Evolutionary conservation across 768 basidiomycete species (phyloP).

Genomic region (Nidula microcarpa): DNA sequence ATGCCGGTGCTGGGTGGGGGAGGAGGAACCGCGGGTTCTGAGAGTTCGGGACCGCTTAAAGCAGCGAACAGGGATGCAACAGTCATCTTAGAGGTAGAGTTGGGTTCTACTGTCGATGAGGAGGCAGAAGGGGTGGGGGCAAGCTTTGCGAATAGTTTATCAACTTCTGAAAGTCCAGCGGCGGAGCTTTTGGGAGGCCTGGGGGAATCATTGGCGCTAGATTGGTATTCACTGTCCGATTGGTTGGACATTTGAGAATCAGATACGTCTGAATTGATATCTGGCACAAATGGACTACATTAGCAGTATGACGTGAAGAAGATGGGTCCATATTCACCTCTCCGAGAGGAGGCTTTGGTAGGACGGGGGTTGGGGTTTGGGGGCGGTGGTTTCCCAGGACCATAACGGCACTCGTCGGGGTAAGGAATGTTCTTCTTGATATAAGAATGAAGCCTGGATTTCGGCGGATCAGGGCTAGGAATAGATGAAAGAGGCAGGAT

Average conservation of each 20-base stretch:
- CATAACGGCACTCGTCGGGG: conserved; percentile 70
- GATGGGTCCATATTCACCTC: background rate
- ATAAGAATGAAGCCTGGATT: conserved; percentile 56
- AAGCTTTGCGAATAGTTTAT: conserved; percentile 46
- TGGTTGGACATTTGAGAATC: conserved; percentile 6
- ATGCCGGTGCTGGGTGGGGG: conserved; percentile 42
- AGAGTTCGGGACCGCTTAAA: conserved; percentile 16
- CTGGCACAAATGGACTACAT: background rate
- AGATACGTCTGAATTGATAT: conserved; percentile 3
- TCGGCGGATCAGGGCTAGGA: background rate
- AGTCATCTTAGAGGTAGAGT: conserved; percentile 36
- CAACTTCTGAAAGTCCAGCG: conserved; percentile 30
- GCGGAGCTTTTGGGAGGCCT: background rate
- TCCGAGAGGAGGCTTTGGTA: conserved; percentile 17
- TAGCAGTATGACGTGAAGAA: background rate
- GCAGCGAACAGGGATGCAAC: conserved; percentile 47
- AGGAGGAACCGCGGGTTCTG: conserved; percentile 16
- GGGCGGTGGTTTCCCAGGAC: conserved; percentile 63
- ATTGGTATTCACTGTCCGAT: conserved; percentile 21
- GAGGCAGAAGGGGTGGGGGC: conserved; percentile 17
- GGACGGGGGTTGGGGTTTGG: conserved; percentile 37
- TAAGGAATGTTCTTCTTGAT: conserved; percentile 66
- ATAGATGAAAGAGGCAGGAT: background rate
- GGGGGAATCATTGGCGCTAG: background rate
- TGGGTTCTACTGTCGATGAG: conserved; percentile 17